These are phyloP conservation scores for Aquilaria agallochum DNA, from an alignment of 441 rosid species.

Conservation along the genomic window DNA sequence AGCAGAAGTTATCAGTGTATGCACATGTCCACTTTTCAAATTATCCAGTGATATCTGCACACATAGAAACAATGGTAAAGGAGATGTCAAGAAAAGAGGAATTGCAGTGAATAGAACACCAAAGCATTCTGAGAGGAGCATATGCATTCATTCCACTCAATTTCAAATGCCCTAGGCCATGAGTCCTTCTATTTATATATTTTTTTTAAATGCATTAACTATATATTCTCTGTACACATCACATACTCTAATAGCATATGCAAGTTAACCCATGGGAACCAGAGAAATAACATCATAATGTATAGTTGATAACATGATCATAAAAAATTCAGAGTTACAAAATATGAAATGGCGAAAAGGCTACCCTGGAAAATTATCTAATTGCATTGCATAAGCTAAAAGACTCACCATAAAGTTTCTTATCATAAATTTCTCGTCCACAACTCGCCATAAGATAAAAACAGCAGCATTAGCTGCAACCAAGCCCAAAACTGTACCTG, in stretches of 20 bases:
- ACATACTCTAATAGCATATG: no score
- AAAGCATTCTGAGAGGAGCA: neutral
- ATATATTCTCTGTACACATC: no score
- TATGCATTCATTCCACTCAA: no score
- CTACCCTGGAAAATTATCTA: neutral
- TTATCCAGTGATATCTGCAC: conserved; percentile 84
- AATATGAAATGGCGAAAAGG: no score
- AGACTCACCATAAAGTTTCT: conserved; percentile 72
- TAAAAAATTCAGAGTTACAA: no score
- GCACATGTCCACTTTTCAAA: conserved; percentile 58
- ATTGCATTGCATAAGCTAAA: conserved; percentile 12
- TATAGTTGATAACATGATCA: no score
- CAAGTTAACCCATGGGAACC: no score
- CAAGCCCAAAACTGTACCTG: conserved; percentile 61
- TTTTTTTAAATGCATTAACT: no score
- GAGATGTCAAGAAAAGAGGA: no score
- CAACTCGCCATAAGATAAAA: conserved; percentile 67
- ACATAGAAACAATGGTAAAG: conserved; percentile 14
- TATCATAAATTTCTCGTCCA: conserved; percentile 52
- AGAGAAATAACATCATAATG: no score
- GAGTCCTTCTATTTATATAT: no score
- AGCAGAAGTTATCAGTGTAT: conserved; percentile 76
- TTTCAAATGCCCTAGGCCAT: no score
- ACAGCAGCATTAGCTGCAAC: conserved; percentile 61
- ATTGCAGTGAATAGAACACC: neutral